These are phyloP conservation scores for Kandelia obovata DNA, from an alignment of 345 rosid genomes.

Conservation along the genomic window DNA sequence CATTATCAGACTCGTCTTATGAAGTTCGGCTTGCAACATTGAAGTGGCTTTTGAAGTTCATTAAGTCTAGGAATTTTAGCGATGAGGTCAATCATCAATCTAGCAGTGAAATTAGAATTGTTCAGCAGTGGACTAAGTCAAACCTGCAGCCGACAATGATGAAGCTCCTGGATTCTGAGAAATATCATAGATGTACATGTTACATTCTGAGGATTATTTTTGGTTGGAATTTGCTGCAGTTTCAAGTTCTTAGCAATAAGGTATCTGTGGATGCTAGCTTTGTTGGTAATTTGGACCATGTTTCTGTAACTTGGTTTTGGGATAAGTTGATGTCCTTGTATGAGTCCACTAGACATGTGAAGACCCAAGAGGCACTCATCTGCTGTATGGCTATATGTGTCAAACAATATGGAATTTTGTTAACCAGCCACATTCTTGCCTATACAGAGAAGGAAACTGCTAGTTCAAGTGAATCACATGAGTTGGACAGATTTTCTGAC, in stretches of 20 bases:
- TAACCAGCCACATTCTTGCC: slow-evolving; percentile 29
- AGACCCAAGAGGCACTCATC: slow-evolving; percentile 63
- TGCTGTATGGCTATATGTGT: slow-evolving; percentile 84
- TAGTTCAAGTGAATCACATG: slow-evolving; percentile 20
- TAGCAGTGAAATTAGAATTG: slow-evolving; percentile 35
- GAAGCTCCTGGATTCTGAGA: slow-evolving; percentile 58
- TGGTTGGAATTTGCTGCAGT: slow-evolving; percentile 73
- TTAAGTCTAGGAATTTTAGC: slow-evolving; percentile 44
- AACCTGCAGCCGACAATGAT: slow-evolving; percentile 58
- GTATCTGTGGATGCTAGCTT: slow-evolving; percentile 32
- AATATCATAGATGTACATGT: slow-evolving; percentile 58
- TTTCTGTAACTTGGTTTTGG: slow-evolving; percentile 62
- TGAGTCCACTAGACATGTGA: slow-evolving; percentile 51
- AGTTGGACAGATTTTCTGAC: slow-evolving; percentile 28
- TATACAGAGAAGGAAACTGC: slow-evolving; percentile 15
- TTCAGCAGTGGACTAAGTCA: slow-evolving; percentile 61
- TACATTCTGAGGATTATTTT: slow-evolving; percentile 74
- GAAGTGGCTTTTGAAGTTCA: slow-evolving; percentile 76
- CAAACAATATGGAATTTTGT: slow-evolving; percentile 45
- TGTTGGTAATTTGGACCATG: slow-evolving; percentile 53
- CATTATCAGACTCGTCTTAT: slow-evolving; percentile 71
- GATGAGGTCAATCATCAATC: slow-evolving; percentile 21
- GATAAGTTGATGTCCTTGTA: slow-evolving; percentile 50
- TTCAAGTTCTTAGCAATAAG: slow-evolving; percentile 30
- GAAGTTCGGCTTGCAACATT: slow-evolving; percentile 86